Percentiles rank a stretch among this genome's conserved stretches.
Conservation (phyloP, 371 early-diverging fungal species). For the Chytridium lagenaria region DNA sequence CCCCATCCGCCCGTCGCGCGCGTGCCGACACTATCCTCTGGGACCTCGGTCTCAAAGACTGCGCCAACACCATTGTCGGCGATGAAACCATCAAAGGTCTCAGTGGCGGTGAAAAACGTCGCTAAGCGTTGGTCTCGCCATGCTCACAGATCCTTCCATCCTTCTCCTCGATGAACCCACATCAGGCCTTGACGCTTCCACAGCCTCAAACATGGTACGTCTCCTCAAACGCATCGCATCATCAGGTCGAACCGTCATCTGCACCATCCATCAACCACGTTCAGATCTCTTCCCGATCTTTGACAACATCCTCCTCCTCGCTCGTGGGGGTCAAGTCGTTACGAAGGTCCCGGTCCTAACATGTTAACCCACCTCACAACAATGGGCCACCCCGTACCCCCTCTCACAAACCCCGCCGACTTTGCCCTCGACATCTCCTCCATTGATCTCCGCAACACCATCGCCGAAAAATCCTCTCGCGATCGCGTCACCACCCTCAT, state of each 20-base stretch:
- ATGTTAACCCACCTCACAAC: conserved; percentile 41
- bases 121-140: conserved; percentile 58
- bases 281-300: conserved; percentile 90
- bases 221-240: conserved; percentile 78
- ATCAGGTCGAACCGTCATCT: conserved; percentile 86
- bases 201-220: conserved; percentile 89
- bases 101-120: conserved; percentile 62
- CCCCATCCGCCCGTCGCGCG: conserved; percentile 41
- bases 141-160: conserved; percentile 56
- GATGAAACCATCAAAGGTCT: conserved; percentile 45
- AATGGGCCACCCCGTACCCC: conserved; percentile 39
- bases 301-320: conserved; percentile 85
- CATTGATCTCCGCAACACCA: conserved; percentile 40
- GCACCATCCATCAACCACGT: conserved; percentile 94
- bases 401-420: conserved; percentile 55
- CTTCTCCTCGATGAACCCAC: conserved; percentile 65
- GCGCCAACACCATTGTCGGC: conserved; percentile 51
- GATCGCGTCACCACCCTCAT: no score
- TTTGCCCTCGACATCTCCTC: conserved; percentile 49
- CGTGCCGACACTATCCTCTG: conserved; percentile 48
- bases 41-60: conserved; percentile 48
- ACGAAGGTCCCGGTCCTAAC: conserved; percentile 66
- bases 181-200: conserved; percentile 84
- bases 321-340: conserved; percentile 82
- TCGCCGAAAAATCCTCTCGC: conserved; percentile 31